Conservation (phyloP, 2,329 filamentous ascomycete species). For the Fusarium tanahbumbuense region DNA sequence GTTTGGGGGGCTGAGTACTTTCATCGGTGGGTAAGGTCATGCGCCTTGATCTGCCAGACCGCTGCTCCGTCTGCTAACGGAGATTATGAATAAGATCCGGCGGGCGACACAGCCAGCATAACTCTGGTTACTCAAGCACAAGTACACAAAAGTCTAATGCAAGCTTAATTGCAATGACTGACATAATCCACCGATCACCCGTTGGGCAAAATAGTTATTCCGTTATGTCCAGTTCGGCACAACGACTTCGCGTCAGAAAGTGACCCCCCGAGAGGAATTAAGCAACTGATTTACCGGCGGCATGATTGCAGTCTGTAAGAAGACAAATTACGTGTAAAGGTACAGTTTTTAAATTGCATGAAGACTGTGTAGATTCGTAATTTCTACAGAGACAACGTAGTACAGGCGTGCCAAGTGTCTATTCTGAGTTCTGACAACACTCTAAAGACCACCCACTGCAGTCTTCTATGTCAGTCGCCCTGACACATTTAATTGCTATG, state of each 20-base stretch:
- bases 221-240: neutral
- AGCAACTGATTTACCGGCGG: neutral
- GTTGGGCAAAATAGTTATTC: neutral
- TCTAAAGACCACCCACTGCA: neutral
- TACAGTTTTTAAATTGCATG: neutral
- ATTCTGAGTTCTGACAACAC: neutral
- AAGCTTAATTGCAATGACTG: neutral
- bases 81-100: neutral
- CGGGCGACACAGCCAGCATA: neutral
- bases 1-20: neutral
- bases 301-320: neutral
- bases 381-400: neutral
- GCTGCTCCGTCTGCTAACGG: neutral
- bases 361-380: neutral
- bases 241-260: neutral
- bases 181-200: neutral
- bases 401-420: neutral
- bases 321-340: neutral
- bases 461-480: neutral
- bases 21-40: neutral
- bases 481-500: neutral
- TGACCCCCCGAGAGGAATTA: neutral
- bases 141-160: neutral
- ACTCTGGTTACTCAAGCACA: neutral
- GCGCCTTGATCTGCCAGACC: neutral